These are phyloP conservation scores for Tetradesmus obliquus DNA, from an alignment of 139 green algal genomes.

Conservation along the genomic window DNA sequence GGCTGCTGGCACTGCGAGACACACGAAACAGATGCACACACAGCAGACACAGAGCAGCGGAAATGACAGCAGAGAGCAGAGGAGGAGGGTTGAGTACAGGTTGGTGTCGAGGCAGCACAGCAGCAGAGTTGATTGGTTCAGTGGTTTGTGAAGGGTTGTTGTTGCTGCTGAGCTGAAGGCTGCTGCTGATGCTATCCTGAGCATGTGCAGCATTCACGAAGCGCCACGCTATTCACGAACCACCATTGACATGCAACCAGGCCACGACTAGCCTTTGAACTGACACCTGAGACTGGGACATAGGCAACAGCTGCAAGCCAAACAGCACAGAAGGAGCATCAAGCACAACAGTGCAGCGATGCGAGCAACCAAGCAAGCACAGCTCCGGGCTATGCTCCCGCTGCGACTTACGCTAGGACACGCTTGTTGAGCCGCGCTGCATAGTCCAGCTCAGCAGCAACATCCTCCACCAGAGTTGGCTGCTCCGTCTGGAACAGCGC, in stretches of 20 bases:
- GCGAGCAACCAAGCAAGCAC: background rate
- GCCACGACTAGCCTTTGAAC: too few species aligned
- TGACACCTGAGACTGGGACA: too few species aligned
- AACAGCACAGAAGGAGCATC: too few species aligned
- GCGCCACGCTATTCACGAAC: too few species aligned
- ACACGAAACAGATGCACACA: background rate
- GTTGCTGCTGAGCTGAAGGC: background rate
- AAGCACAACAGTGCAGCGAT: background rate
- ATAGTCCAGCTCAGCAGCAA: background rate
- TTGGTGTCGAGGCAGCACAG: too few species aligned
- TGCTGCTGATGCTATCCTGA: background rate
- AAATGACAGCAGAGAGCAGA: background rate
- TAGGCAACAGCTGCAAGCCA: too few species aligned
- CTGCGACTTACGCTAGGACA: slow-evolving; percentile 2
- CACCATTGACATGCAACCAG: too few species aligned
- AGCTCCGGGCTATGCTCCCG: background rate
- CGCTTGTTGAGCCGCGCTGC: background rate
- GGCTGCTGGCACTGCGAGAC: slow-evolving; percentile 16
- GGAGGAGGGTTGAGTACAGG: too few species aligned
- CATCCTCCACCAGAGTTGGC: background rate
- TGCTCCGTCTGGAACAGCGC: slow-evolving; percentile 2
- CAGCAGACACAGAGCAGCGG: background rate
- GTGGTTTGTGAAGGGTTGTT: background rate
- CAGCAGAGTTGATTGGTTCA: too few species aligned
- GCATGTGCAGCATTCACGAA: background rate